Evolutionary conservation across 805 yeast species (phyloP), one percentile per base, ranked within the genome.

Genomic region (Myxozyma melibiosi): DNA sequence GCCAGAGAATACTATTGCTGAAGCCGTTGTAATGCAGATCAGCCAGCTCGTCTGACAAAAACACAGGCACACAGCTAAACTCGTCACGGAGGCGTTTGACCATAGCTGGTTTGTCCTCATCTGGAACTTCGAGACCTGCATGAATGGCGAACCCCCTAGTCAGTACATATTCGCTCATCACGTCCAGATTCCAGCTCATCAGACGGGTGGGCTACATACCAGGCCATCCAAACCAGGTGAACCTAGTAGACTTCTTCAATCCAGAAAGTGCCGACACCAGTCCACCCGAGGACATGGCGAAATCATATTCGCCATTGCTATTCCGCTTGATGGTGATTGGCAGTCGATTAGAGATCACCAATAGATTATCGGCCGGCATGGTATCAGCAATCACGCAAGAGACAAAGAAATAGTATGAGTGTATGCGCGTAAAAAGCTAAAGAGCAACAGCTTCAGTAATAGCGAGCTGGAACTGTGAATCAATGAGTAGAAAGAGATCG

Each of bases 201-300:
- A 20, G 16, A 27, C 14, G 6, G 41, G 11, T 7, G 28, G 25
- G 22, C 14, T 6, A 18, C 45, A 58, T 56, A 9, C 92, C 95
- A 1, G 98, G 96, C 99, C 99, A 94, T 14, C 99, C 99, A 67
- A 88, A 84, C 99, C 99, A 94, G 70, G 90, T 94, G 73, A 90
- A 90, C 47, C 86, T 85, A 8, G 89, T 83, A 2, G 85, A 74
- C 68, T 88, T 87, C 71, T 89, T 89, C 52, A 94, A 75, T 0
- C 98, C 98, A 68, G 91, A 96, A 40, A 94, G 76, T 0, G 97
- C 99, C 0, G 97, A 90, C 24, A 95, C 99, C 47, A 94, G 80
- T 1, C 99, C 99, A 27, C 99, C 99, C 1, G 96, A 88, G 30
- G 97, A 90, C 97, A 94, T 89, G 47, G 84, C 74, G 71, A 92